These are phyloP conservation scores for Phaffia rhodozyma DNA, from an alignment of 1,284 basidiomycete genomes.

Conservation along the genomic window DNA sequence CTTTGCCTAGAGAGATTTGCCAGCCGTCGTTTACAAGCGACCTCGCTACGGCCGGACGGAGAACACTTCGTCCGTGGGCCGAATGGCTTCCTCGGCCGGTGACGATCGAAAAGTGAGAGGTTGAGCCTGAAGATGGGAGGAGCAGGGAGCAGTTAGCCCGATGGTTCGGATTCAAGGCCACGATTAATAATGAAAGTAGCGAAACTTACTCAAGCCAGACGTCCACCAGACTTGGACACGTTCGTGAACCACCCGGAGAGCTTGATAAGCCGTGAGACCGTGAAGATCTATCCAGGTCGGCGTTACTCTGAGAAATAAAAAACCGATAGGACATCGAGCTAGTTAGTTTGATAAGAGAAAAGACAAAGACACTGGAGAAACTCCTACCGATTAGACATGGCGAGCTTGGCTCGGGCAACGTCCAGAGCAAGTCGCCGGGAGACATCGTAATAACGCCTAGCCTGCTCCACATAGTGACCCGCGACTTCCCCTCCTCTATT, in stretches of 20 bases:
- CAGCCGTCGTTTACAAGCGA: conserved; percentile 6
- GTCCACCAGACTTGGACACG: conserved; percentile 8
- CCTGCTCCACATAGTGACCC: conserved; percentile 5
- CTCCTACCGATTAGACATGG: no score
- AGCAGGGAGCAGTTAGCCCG: not conserved
- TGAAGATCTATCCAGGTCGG: conserved; percentile 11
- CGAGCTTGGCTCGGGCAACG: no score
- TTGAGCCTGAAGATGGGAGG: not conserved
- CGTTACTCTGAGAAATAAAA: conserved; percentile 1
- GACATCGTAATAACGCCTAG: not conserved
- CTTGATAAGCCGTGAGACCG: conserved; percentile 12
- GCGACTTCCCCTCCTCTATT: conserved; percentile 8
- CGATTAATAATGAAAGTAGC: not conserved
- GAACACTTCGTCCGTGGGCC: not conserved
- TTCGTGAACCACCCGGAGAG: conserved; percentile 3
- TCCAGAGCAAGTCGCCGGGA: no score
- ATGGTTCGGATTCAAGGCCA: not conserved
- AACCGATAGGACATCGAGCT: no score
- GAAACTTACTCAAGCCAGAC: not conserved
- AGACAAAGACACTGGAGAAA: no score
- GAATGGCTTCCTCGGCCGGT: conserved; percentile 10
- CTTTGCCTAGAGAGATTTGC: conserved; percentile 1
- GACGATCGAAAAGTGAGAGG: conserved; percentile 7
- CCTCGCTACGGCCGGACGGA: conserved; percentile 2
- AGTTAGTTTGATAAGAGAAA: not conserved